phyloP scores from a whole-genome alignment of 176 grass and related monocot genomes.

The Oryza australiensis region DNA sequence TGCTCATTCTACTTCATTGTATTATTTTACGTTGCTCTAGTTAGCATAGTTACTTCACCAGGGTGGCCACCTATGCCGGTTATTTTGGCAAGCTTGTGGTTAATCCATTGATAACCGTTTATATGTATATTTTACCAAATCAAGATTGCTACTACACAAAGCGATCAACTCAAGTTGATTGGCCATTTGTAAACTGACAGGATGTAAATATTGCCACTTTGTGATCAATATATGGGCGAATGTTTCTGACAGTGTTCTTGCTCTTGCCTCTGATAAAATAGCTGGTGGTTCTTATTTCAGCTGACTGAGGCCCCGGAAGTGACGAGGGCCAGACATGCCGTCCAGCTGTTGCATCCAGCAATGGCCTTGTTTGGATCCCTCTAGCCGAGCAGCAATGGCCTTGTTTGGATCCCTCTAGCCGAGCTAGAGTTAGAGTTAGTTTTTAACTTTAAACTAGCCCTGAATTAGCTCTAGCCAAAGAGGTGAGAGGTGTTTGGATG shows the following conservation, averaged over 20 bases:
- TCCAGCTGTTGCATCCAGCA: constrained; percentile 24
- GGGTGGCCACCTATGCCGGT: constrained; percentile 31
- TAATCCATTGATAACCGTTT: constrained; percentile 34
- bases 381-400: too few relatives aligned
- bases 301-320: not conserved
- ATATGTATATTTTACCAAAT: constrained; percentile 38
- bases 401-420: too few relatives aligned
- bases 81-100: constrained; percentile 48
- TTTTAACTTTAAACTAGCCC: too few relatives aligned
- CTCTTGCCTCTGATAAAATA: not conserved
- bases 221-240: constrained; percentile 4
- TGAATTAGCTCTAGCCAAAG: too few relatives aligned
- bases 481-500: too few relatives aligned
- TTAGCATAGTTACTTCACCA: constrained; percentile 21
- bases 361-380: too few relatives aligned
- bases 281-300: constrained; percentile 12
- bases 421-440: too few relatives aligned
- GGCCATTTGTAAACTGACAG: constrained; percentile 20
- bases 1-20: constrained; percentile 1
- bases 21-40: constrained; percentile 19
- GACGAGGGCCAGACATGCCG: not conserved
- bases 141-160: not conserved
- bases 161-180: constrained; percentile 40
- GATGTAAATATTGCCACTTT: constrained; percentile 50
- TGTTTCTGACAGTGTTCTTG: not conserved